Conservation (phyloP, 2,329 filamentous ascomycete genomes). For the Madurella fahalii region DNA sequence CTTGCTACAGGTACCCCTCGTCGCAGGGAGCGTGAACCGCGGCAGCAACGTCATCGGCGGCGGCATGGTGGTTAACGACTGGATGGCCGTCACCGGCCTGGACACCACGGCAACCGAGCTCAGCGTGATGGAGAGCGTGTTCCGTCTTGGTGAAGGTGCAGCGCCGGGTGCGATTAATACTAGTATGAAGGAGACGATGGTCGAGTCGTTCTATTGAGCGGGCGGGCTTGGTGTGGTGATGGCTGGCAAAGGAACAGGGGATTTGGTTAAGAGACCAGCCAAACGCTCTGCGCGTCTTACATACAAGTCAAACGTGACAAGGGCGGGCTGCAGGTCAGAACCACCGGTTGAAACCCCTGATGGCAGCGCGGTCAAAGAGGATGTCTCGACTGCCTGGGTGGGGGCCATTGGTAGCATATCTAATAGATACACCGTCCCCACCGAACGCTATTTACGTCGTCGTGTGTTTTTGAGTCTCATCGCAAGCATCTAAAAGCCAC, state of each 20-base stretch:
- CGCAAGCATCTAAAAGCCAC: too few species aligned
- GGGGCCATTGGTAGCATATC: background rate
- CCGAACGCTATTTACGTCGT: background rate
- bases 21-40: conserved; percentile 90
- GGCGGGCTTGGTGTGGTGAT: background rate
- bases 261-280: too few species aligned
- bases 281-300: too few species aligned
- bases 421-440: background rate
- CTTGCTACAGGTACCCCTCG: conserved; percentile 89
- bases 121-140: conserved; percentile 93
- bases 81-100: conserved; percentile 89
- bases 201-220: conserved; percentile 92
- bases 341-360: too few species aligned
- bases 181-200: conserved; percentile 93
- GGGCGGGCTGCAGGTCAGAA: too few species aligned
- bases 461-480: too few species aligned
- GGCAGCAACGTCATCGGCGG: conserved; percentile 94
- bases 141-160: conserved; percentile 84
- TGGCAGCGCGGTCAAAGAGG: too few species aligned
- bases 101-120: conserved; percentile 97
- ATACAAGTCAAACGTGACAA: too few species aligned
- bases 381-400: too few species aligned
- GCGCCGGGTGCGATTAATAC: conserved; percentile 75
- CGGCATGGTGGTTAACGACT: conserved; percentile 96
- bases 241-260: too few species aligned